Evolutionary conservation across 2,329 filamentous ascomycete species (phyloP), one percentile per base, ranked within the genome.

Genomic region (Diaporthe destruens): DNA sequence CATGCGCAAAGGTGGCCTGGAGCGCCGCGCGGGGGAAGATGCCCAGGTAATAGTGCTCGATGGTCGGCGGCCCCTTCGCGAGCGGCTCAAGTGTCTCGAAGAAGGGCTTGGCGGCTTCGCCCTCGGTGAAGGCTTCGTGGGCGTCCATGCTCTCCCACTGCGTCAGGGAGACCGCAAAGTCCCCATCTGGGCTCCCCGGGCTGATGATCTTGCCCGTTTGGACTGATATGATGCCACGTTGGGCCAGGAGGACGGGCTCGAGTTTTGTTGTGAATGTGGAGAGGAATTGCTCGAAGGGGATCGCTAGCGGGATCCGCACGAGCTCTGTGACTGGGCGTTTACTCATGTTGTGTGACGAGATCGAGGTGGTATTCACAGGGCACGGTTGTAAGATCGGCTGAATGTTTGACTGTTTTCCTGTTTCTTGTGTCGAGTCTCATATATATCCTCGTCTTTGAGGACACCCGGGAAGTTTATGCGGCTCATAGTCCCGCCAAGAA

Each of bases 91-190:
- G 3, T 25, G 54, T 20, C 34, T 23, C 53, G 18, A 61, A 70
- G 12, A 70, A 70, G 6, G 68, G 18, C 23, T 32, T 57, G 18
- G 68, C 68, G 2, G 39, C 42, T 16, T n/a, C 23, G 44, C 68
- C 54, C 6, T 47, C 32, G 25, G 61, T 44, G 34, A 61, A 61
- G 18, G 20, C 29, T 14, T 9, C 44, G 57, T 61, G 55, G 20
- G 68, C 55, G 5, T 70, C 68, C 55, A 70, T 61, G 47, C 11
- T 23, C 44, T 53, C 39, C 68, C 68, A 70, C 11, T 70, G 68
- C 6, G 68, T 70, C 20, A 70, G 36, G 14, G 68, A 61, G 6
- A 70, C 56, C 20, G 42, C 68, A 25, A 39, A 29, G 4, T 34
- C 9, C 25, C n/a, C 14, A 2, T 39, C 16, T 12, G 25, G 9